These are phyloP conservation scores for Trichoderma reesei DNA, from an alignment of 495 filamentous ascomycete species.

Conservation along the genomic window DNA sequence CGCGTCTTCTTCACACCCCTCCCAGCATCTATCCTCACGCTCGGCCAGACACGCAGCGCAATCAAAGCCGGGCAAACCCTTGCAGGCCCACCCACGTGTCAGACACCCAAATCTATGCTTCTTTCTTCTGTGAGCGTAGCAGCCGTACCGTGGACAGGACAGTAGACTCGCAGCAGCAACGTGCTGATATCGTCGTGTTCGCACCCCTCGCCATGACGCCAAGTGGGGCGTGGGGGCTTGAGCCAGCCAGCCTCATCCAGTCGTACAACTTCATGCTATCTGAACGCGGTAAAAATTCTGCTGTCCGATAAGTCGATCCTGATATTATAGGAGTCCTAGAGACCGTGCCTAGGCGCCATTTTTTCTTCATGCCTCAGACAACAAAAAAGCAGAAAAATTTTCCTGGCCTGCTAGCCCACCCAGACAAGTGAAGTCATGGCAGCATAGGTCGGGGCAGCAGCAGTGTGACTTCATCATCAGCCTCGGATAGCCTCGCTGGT, in stretches of 20 bases:
- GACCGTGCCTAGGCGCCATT: not conserved
- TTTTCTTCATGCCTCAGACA: constrained; percentile 26
- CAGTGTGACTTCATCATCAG: not conserved
- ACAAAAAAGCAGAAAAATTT: constrained; percentile 23
- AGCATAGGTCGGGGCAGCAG: not conserved
- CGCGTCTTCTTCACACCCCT: not conserved
- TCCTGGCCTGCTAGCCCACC: not conserved
- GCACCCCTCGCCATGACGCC: not conserved
- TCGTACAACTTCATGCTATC: constrained; percentile 7
- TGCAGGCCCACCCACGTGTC: constrained; percentile 2
- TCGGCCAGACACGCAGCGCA: not conserved
- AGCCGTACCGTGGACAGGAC: too few relatives aligned
- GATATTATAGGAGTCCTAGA: not conserved
- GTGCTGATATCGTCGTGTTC: not conserved
- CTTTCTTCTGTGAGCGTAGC: not conserved
- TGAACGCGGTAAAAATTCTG: constrained; percentile 6
- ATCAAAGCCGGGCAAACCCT: not conserved
- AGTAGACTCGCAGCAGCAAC: too few relatives aligned
- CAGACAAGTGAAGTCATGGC: not conserved
- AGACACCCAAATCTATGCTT: not conserved
- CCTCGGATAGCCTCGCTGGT: not conserved
- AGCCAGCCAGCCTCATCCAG: not conserved
- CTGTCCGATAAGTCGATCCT: constrained; percentile 6
- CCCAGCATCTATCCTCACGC: not conserved
- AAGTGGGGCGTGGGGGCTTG: constrained; percentile 5